A percentile compares a stretch with the other conserved stretches of the same genome.
These are phyloP conservation scores for Colletotrichum sp. DNA, from an alignment of 2,329 filamentous ascomycete species.

Conservation along the genomic window DNA sequence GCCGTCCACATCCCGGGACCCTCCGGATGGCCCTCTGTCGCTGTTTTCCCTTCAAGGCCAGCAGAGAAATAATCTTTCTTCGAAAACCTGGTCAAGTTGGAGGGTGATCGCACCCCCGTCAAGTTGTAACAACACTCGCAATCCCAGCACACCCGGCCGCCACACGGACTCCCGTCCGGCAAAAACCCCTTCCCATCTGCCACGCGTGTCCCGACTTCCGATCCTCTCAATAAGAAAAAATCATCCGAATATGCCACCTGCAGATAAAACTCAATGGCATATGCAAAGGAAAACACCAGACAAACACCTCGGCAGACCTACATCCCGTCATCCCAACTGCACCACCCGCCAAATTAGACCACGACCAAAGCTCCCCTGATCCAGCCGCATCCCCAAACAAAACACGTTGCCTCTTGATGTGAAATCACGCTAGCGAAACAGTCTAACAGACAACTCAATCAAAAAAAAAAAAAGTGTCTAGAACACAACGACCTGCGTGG, in stretches of 20 bases:
- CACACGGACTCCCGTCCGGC: not conserved
- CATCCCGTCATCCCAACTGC: not conserved
- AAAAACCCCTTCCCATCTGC: not conserved
- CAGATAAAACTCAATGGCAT: not conserved
- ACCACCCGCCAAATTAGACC: not conserved
- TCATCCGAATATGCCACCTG: not conserved
- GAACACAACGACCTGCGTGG: not conserved
- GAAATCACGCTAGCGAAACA: not conserved
- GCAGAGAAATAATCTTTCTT: not conserved
- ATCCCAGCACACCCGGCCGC: not conserved
- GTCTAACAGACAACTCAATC: not conserved
- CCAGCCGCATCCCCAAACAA: not conserved
- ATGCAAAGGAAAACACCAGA: not conserved
- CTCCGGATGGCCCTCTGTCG: not conserved
- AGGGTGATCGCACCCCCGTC: not conserved
- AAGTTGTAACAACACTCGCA: not conserved
- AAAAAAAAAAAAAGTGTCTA: not conserved
- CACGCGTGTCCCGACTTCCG: not conserved
- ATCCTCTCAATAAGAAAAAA: not conserved
- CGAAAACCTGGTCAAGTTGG: not conserved
- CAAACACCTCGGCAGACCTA: not conserved
- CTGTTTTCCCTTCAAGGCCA: rapidly evolving
- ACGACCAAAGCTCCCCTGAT: not conserved
- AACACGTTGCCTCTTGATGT: not conserved
- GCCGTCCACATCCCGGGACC: not conserved